Evolutionary conservation across 2,329 filamentous ascomycete genomes (phyloP).

Genomic region (Zarea fungicola): DNA sequence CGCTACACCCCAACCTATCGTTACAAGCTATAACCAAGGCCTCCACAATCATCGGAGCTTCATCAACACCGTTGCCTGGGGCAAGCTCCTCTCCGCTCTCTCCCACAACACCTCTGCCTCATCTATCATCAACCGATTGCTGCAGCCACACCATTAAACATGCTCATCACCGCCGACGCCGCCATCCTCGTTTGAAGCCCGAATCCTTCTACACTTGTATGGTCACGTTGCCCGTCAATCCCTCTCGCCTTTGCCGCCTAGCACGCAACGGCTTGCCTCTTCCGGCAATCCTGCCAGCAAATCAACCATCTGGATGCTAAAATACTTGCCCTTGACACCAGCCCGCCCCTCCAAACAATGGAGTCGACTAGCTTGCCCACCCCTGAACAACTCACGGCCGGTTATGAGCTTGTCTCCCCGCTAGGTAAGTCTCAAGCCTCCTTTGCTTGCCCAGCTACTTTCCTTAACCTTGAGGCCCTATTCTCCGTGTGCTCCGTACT

Average conservation of each 20-base stretch:
- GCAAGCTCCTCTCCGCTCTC: too few relatives aligned
- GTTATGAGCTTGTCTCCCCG: constrained; percentile 9
- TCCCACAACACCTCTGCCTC: too few relatives aligned
- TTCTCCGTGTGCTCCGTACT: background rate
- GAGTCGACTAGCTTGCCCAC: background rate
- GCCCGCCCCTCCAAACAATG: too few relatives aligned
- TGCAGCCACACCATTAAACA: too few relatives aligned
- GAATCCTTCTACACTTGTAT: too few relatives aligned
- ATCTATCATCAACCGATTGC: too few relatives aligned
- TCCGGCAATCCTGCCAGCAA: background rate
- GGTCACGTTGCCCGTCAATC: background rate
- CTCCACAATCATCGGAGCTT: too few relatives aligned
- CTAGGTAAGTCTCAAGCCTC: constrained; percentile 1
- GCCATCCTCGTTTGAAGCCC: too few relatives aligned
- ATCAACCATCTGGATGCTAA: background rate
- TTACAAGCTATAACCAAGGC: too few relatives aligned
- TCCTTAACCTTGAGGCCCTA: background rate
- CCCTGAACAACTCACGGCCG: background rate
- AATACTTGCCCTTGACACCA: background rate
- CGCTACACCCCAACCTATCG: too few relatives aligned
- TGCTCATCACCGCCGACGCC: too few relatives aligned
- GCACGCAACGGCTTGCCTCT: constrained; percentile 7
- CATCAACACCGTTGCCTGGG: too few relatives aligned
- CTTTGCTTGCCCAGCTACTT: background rate
- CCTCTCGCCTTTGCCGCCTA: background rate